phyloP scores from a whole-genome alignment of 2,329 filamentous ascomycete species.

The Chrysosporium queenslandicum region DNA sequence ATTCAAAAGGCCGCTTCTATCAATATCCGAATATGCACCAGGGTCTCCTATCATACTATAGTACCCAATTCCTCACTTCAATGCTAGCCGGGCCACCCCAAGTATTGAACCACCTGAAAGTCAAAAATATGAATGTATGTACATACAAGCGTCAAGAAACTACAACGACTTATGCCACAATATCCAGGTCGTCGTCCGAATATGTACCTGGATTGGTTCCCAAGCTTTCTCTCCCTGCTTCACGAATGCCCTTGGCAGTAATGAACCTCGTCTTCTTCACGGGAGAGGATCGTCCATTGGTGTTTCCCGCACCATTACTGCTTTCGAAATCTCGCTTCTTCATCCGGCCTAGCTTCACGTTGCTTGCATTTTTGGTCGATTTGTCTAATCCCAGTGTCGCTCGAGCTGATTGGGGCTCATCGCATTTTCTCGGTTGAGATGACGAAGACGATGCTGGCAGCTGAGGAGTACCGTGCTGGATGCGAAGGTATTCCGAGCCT shows the following conservation, averaged over 20 bases:
- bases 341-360: conserved; percentile 33
- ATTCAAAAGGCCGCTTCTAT: not conserved
- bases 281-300: conserved; percentile 21
- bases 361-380: conserved; percentile 29
- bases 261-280: conserved; percentile 67
- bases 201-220: conserved; percentile 41
- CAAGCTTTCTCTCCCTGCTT: conserved; percentile 65
- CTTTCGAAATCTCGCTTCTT: conserved; percentile 32
- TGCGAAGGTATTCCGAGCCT: conserved; percentile 39
- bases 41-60: not conserved
- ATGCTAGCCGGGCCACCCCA: not conserved
- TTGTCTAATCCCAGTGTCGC: conserved; percentile 21
- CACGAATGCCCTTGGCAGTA: conserved; percentile 64
- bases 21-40: conserved; percentile 7
- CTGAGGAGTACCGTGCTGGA: conserved; percentile 21
- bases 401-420: not conserved
- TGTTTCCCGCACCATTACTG: conserved; percentile 22
- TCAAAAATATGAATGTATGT: not conserved
- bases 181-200: conserved; percentile 44
- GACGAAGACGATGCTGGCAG: not conserved
- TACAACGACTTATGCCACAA: conserved; percentile 26
- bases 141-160: not conserved
- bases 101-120: not conserved
- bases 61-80: not conserved
- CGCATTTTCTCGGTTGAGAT: not conserved